These are phyloP conservation scores for Astragalus glycyphyllos DNA, from an alignment of 306 rosid genomes.

Conservation along the genomic window DNA sequence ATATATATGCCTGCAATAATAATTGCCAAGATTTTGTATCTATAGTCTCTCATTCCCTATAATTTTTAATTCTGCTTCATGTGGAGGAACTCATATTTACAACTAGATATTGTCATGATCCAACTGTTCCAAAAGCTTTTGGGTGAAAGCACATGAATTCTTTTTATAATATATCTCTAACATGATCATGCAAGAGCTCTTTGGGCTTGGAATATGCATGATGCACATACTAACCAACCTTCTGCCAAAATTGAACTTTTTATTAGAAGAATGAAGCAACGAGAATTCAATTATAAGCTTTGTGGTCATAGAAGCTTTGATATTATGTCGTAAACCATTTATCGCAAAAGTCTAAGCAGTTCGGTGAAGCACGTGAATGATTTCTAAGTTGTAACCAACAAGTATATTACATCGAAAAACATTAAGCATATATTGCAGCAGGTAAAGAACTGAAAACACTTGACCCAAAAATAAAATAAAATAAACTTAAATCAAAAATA, in stretches of 20 bases:
- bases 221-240: background rate
- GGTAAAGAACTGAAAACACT: no score
- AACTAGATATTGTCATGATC: background rate
- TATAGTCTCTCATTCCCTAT: background rate
- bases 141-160: background rate
- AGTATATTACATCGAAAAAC: background rate
- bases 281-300: background rate
- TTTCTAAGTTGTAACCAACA: background rate
- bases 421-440: slow-evolving; percentile 10
- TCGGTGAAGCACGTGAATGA: background rate
- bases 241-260: background rate
- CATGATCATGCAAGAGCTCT: background rate
- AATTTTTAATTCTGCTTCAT: slow-evolving; percentile 25
- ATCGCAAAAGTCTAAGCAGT: background rate
- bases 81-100: slow-evolving; percentile 33
- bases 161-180: background rate
- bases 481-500: no score
- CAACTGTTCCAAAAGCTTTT: background rate
- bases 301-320: no score
- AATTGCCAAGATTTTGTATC: background rate
- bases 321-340: background rate
- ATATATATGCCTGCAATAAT: slow-evolving; percentile 13
- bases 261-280: background rate
- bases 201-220: background rate
- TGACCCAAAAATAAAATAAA: no score